Percentiles rank a stretch among this genome's conserved stretches.
Conservation (phyloP, 352 stramenopile genomes). For the Globisporangium irregulare region DNA sequence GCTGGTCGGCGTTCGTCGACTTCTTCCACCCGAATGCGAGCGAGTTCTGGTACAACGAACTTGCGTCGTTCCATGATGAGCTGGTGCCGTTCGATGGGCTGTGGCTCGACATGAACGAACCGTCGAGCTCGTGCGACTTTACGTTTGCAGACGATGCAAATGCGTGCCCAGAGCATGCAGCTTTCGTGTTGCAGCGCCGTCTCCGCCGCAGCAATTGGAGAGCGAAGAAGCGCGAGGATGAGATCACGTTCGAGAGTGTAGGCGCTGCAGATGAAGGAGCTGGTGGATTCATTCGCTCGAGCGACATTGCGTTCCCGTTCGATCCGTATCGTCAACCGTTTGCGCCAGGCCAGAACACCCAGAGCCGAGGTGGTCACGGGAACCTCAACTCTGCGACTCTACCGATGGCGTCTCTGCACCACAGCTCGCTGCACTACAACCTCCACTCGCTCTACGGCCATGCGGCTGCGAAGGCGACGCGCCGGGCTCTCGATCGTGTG, state of each 20-base stretch:
- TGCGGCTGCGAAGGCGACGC: conserved; percentile 52
- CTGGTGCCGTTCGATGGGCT: conserved; percentile 73
- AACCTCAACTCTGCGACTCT: conserved; percentile 81
- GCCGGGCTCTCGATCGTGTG: conserved; percentile 41
- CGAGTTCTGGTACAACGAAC: conserved; percentile 64
- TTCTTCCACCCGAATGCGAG: conserved; percentile 81
- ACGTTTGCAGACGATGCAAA: conserved; percentile 32
- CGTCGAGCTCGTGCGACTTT: conserved; percentile 64
- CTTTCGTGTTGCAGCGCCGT: background rate
- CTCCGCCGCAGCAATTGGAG: background rate
- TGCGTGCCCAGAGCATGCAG: conserved; percentile 22
- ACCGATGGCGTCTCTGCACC: conserved; percentile 66
- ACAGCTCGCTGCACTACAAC: conserved; percentile 82
- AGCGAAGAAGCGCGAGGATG: background rate
- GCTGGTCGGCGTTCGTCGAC: conserved; percentile 77
- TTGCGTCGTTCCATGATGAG: conserved; percentile 55
- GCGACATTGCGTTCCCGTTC: conserved; percentile 72
- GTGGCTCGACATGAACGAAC: conserved; percentile 86
- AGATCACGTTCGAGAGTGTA: conserved; percentile 7
- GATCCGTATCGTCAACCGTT: conserved; percentile 82
- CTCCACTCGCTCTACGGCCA: conserved; percentile 84
- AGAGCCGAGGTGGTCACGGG: conserved; percentile 36
- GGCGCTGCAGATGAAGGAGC: background rate
- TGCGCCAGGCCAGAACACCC: conserved; percentile 50
- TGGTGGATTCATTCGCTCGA: conserved; percentile 57